Percentiles rank a stretch among this genome's conserved stretches.
phyloP scores from a whole-genome alignment of 805 yeast genomes.

The Spencermartinsiella europaea region DNA sequence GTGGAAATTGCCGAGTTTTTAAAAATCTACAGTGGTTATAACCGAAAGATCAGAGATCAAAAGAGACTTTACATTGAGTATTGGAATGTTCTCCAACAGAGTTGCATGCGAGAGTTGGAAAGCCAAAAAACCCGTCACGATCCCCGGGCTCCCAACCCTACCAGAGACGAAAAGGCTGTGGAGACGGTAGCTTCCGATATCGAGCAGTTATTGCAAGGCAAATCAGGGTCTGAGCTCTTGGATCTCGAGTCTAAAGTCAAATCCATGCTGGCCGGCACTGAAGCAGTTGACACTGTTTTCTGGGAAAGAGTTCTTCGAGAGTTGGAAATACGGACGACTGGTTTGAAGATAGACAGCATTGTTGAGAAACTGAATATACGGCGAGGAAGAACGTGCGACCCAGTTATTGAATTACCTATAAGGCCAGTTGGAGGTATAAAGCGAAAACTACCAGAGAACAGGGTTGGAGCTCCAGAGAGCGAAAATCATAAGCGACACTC shows the following conservation, averaged over 20 bases:
- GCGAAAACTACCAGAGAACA: neutral
- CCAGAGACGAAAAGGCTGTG: constrained; percentile 12
- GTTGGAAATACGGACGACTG: constrained; percentile 18
- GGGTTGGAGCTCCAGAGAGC: no score
- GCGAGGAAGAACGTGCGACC: neutral
- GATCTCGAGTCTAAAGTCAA: constrained; percentile 21
- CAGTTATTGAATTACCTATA: neutral
- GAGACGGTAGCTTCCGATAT: constrained; percentile 25
- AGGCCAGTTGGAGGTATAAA: neutral
- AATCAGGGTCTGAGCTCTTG: constrained; percentile 23
- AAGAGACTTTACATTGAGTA: constrained; percentile 13
- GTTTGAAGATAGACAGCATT: neutral
- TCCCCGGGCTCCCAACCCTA: neutral
- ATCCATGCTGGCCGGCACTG: constrained; percentile 16
- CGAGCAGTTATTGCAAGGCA: constrained; percentile 25
- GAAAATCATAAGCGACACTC: no score
- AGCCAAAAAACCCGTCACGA: neutral
- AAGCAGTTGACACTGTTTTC: constrained; percentile 25
- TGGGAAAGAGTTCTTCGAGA: constrained; percentile 27
- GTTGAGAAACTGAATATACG: neutral
- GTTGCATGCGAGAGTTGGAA: constrained; percentile 13
- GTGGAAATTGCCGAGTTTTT: constrained; percentile 11
- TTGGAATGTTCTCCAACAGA: constrained; percentile 19
- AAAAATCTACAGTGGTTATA: constrained; percentile 5
- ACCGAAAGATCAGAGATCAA: no score